phyloP scores from a whole-genome alignment of 768 basidiomycete genomes.

The Collybiopsis confluens region DNA sequence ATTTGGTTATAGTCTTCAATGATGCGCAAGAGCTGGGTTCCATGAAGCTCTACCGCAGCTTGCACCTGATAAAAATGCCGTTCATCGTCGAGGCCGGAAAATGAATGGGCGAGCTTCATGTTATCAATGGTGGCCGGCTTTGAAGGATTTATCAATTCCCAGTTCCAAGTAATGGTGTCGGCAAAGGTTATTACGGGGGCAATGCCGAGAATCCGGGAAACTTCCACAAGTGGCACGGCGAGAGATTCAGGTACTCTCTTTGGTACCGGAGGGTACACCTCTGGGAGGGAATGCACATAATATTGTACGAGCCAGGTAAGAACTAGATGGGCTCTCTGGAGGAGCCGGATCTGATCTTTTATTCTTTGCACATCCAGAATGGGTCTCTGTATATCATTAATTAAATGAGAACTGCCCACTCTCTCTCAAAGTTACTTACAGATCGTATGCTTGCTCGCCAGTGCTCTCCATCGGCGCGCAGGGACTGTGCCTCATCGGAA shows the following conservation, averaged over 20 bases:
- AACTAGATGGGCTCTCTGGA: slow-evolving; percentile 86
- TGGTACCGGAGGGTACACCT: slow-evolving; percentile 28
- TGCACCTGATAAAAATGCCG: slow-evolving; percentile 82
- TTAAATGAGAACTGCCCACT: slow-evolving; percentile 6
- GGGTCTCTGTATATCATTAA: slow-evolving; percentile 53
- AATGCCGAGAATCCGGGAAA: slow-evolving; percentile 76
- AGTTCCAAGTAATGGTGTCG: slow-evolving; percentile 95
- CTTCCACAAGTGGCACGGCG: slow-evolving; percentile 69
- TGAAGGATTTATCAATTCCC: slow-evolving; percentile 53
- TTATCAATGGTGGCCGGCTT: slow-evolving; percentile 66
- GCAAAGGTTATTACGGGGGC: slow-evolving; percentile 95
- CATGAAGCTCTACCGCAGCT: slow-evolving; percentile 79
- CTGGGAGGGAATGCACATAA: slow-evolving; percentile 79
- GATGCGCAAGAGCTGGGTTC: slow-evolving; percentile 80
- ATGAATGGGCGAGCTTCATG: slow-evolving; percentile 66
- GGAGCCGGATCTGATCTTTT: slow-evolving; percentile 47
- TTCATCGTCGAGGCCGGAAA: slow-evolving; percentile 87
- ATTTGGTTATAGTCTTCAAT: slow-evolving; percentile 84
- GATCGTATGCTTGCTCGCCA: slow-evolving; percentile 54
- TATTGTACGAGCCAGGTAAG: slow-evolving; percentile 87
- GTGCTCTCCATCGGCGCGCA: slow-evolving; percentile 49
- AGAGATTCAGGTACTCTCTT: slow-evolving; percentile 71
- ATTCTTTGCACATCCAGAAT: slow-evolving; percentile 56
- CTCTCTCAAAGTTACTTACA: slow-evolving; percentile 45
- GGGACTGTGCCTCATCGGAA: slow-evolving; percentile 40